Base-by-base conservation (phyloP, 352 stramenopile species). In the Phytophthora sp. region DNA sequence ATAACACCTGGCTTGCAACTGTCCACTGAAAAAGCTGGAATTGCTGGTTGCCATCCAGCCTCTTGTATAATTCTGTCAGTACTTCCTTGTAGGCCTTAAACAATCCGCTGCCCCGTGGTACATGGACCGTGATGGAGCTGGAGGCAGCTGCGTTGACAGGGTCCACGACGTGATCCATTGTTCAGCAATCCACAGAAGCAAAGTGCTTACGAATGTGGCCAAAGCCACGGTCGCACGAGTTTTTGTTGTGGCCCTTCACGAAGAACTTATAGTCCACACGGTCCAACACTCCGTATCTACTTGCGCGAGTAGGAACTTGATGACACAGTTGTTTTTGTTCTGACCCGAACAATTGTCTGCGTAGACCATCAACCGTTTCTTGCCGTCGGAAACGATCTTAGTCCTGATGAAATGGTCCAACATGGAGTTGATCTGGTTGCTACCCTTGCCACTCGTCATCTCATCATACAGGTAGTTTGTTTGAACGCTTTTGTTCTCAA, bases 191-290 rank as follows among this genome's bases (percentile, higher is more conserved):
- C 9, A 1, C 1, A 4, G 26, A 49, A 2, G 3, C 20, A 2
- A 74, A 2, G 5, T 51, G 20, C 41, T 69, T 74, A 5, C 59
- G 24, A 7, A 66, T 56, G 31, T 74, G 9, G n/a, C 47, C 47
- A 20, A 55, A 55, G 18, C 47, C 29, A 42, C 54, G 54, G 27
- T 69, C 54, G 50, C 54, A 54, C 1, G 53, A 66, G 15, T 59
- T 66, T 12, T 69, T 74, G 0, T 46, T 69, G 41, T 60, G 53
- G 1, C 58, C 45, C 15, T 73, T 66, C 9, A 73, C 38, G 11
- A 73, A 69, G 20, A 69, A 66, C 26, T 60, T 69, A 29, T 66
- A 60, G 24, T 61, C 24, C 3, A 69, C 44, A 12, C n/a, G 31
- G 11, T 38, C 31, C 11, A 38, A 38, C 13, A 38, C n/a, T n/a